A percentile compares a stretch with the other conserved stretches of the same genome.
Evolutionary conservation across 768 basidiomycete species (phyloP).

Genomic region (Lentinus brumalis): DNA sequence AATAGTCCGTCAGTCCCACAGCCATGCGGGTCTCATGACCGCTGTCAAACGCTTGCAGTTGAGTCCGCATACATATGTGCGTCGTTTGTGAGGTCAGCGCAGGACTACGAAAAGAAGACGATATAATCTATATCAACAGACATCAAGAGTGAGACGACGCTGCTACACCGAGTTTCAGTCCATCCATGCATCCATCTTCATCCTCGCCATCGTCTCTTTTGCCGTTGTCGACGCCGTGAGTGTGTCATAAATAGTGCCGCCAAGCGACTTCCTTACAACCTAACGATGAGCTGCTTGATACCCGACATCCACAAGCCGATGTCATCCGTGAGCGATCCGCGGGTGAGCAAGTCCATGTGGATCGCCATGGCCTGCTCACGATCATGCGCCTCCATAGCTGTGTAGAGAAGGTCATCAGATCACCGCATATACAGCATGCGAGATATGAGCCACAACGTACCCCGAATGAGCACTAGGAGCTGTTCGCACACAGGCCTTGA

Average conservation of each 20-base stretch:
- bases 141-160: slow-evolving; percentile 16
- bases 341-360: slow-evolving; percentile 84
- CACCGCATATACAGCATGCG: neutral
- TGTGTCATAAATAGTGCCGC: slow-evolving; percentile 9
- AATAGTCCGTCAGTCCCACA: too few species aligned
- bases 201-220: slow-evolving; percentile 2
- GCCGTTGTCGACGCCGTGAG: neutral
- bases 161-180: slow-evolving; percentile 13
- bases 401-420: neutral
- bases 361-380: slow-evolving; percentile 76
- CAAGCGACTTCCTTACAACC: slow-evolving; percentile 42
- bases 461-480: slow-evolving; percentile 69
- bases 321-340: slow-evolving; percentile 78
- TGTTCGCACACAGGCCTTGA: slow-evolving; percentile 71
- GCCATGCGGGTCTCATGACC: too few species aligned
- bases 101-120: too few species aligned
- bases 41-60: too few species aligned
- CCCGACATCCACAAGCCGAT: slow-evolving; percentile 89
- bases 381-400: slow-evolving; percentile 84
- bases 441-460: slow-evolving; percentile 40
- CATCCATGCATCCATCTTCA: neutral
- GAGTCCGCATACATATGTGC: too few species aligned
- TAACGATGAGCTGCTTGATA: slow-evolving; percentile 83
- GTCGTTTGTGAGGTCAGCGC: too few species aligned
- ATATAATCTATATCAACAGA: slow-evolving; percentile 10